These are phyloP conservation scores for Eucalyptus shirleyi DNA, from an alignment of 345 rosid genomes.

Conservation along the genomic window DNA sequence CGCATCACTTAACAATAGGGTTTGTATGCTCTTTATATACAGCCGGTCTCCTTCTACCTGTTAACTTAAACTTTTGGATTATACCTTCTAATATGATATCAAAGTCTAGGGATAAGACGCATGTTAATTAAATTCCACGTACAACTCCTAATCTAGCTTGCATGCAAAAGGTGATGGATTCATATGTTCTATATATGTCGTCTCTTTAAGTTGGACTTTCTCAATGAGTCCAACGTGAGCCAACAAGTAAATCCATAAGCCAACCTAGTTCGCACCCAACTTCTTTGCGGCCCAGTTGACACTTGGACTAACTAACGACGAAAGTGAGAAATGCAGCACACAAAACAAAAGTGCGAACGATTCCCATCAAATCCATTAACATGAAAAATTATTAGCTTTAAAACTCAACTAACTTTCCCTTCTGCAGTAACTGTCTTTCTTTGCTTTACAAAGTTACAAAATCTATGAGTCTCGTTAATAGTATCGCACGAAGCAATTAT, in stretches of 20 bases:
- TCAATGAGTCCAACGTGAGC: not conserved
- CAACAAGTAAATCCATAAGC: not conserved
- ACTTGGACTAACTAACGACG: not conserved
- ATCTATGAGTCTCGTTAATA: too few relatives aligned
- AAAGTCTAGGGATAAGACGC: not conserved
- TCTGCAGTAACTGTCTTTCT: not conserved
- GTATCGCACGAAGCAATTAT: not conserved
- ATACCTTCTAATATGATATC: not conserved
- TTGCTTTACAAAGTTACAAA: not conserved
- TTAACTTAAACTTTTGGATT: not conserved
- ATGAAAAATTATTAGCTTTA: not conserved
- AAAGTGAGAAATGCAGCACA: not conserved
- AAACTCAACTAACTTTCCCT: not conserved
- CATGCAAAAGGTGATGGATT: not conserved
- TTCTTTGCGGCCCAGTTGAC: not conserved
- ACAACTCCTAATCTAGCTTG: not conserved
- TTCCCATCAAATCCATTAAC: not conserved
- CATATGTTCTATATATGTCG: not conserved
- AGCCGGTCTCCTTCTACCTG: not conserved
- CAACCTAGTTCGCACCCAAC: not conserved
- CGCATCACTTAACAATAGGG: not conserved
- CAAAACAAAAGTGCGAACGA: not conserved
- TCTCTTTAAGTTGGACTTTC: not conserved
- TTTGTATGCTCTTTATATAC: not conserved
- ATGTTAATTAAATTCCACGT: not conserved